Evolutionary conservation across 768 basidiomycete species (phyloP), one percentile per base, ranked within the genome.

Genomic region (Pleurotus giganteus): DNA sequence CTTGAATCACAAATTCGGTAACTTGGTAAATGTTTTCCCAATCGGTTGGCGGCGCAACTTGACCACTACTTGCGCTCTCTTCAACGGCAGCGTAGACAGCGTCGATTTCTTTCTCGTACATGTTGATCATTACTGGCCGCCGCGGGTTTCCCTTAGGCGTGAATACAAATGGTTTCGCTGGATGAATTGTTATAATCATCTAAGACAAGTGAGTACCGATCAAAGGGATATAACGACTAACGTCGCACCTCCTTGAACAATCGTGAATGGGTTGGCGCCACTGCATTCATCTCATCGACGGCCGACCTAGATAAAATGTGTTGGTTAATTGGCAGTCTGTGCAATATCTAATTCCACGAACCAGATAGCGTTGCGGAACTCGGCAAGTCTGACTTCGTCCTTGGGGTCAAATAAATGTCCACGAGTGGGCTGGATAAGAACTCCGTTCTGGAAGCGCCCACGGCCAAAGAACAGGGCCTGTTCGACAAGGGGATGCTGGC

Each of bases 261-360:
- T 28, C 52, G 37, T 8, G 52, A 53, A 19, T 0, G 80, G 77
- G 2, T 60, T 2, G 68, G 63, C 0, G 79, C 68, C 13, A 81
- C 61, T 26, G 81, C 39, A 32, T 83, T 76, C 77, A 82, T 78
- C 59, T 83, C 76, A 58, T 76, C 76, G 1, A 78, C 69, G 9
- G 64, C 57, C 1, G 64, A 66, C 71, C 72, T 78, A 50, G 4
- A 24, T 11, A 23, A 1, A 2, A 2, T 13, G 8, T 12, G 37
- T 24, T 37, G 3, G 56, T 7, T 34, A 15, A 7, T 4, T 31
- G 12, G 15, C 47, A 23, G 37, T 13, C 32, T 28, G 8, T 27
- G 15, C 32, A 39, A 9, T 17, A 24, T 31, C 9, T 21, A 37
- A 7, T 8, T 34, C 15, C 15, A 45, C 61, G 27, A 31, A 69